Base-by-base conservation (phyloP, 768 basidiomycete species). In the Serendipita sp. region DNA sequence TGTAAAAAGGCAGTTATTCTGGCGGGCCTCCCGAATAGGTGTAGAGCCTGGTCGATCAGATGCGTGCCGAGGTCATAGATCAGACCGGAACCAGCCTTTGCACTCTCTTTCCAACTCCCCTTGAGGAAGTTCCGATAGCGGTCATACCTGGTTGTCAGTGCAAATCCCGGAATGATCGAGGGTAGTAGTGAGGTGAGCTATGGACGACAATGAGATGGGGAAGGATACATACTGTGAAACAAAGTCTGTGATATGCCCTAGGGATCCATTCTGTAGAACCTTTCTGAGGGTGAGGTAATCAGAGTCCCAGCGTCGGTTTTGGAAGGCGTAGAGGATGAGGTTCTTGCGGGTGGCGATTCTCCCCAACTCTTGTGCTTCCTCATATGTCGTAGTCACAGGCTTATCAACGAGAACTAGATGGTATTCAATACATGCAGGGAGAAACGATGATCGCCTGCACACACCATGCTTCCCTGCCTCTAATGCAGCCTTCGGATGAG, bases 51-150 rank as follows among this genome's bases (percentile, higher is more conserved):
- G 74, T 91, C 88, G 67, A 91, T 81, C 29, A 91, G 77, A 72
- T 93, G 90, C 5, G 86, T 75, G 3, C 87, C 91, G 27, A 93
- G 78, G 71, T 92, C 89, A 71, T 83, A 93, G 2, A 83, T 81
- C 34, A 81, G 76, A 3, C 88, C 87, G 52, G 79, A 79, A n/a
- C 80, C 83, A 27, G 84, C 82, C 0, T 77, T 75, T 0, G 81
- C 76, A 33, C 79, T 72, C 65, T 91, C 89, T 72, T 91, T 92
- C 91, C 91, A 95, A 0, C 82, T 81, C 13, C 83, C 81, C 68
- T 85, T 86, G 36, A 84, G 71, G 1, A 73, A 76, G 29, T 78
- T 77, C 36, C 86, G 82, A 75, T 82, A 90, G 45, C 90, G 84
- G 71, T 91, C 88, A 70, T 82, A 87, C 70, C 88, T 88, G 63